Conservation (phyloP, 345 rosid species). For the Salix dunnii region DNA sequence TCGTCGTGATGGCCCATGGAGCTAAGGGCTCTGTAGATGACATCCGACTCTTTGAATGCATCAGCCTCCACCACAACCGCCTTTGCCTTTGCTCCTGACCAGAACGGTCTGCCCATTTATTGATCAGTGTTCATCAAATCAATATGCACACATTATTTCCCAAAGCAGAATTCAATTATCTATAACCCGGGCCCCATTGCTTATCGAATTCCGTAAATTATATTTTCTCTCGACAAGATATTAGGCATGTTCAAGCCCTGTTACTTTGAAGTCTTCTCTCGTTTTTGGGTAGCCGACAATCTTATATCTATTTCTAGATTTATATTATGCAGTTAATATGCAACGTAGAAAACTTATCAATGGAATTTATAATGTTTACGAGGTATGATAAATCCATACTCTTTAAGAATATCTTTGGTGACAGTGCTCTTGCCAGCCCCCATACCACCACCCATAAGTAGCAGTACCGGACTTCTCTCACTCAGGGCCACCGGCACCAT, state of each 20-base stretch:
- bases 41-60: slow-evolving; percentile 95
- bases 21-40: slow-evolving; percentile 82
- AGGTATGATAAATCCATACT: slow-evolving; percentile 35
- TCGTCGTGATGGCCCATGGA: slow-evolving; percentile 75
- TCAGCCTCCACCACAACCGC: slow-evolving; percentile 88
- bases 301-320: no score
- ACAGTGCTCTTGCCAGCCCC: slow-evolving; percentile 99
- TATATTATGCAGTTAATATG: no score
- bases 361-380: no score
- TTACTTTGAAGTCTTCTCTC: no score
- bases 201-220: no score
- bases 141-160: background rate
- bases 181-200: no score
- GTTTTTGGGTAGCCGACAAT: no score
- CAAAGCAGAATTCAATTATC: no score
- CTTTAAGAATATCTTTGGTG: slow-evolving; percentile 82
- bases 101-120: slow-evolving; percentile 58
- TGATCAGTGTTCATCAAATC: background rate
- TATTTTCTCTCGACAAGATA: no score
- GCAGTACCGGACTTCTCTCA: slow-evolving; percentile 83
- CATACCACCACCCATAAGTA: slow-evolving; percentile 98
- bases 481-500: slow-evolving; percentile 86
- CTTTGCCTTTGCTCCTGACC: slow-evolving; percentile 75
- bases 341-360: no score
- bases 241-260: no score